Base-by-base conservation (phyloP, 2,329 filamentous ascomycete genomes). In the Cercospora sp. region DNA sequence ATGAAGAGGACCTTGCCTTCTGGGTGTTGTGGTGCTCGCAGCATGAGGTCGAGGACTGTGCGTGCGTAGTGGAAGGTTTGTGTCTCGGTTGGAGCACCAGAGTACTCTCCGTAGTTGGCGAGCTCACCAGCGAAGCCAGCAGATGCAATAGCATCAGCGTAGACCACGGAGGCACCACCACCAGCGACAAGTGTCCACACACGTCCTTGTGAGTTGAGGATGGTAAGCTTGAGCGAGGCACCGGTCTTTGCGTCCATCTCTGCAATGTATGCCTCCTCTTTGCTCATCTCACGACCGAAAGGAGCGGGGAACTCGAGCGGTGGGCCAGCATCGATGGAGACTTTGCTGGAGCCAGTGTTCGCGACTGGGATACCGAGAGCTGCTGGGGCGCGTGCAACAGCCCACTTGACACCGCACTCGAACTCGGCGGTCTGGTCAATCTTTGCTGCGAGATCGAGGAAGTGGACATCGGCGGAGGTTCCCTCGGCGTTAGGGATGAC, bases 71-170 rank as follows among this genome's bases (percentile, higher is more conserved):
- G 94, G 90, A 92, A 99, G 70, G 95, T 98, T 85, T 99, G 95
- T 57, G 93, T 97, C 89, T 99, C 95, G 69, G 93, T 98, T 75
- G 95, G 95, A 73, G 95, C 95, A 85, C 95, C 95, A 73, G 95
- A 98, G 90, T 99, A 99, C 85, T 99, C 95, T 82, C 95, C 95
- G 80, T 99, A 99, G 90, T 99, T 99, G 85, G 95, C 95, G 64
- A 99, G 89, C 83, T 99, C 94, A 77, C 93, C 90, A 72, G 96
- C 93, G 81, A 97, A 98, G 73, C 95, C 95, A 78, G 93, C 89
- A 70, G 93, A 97, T 75, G 95, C 95, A 82, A 99, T 99, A 82
- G 95, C 95, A 80, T 99, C 95, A 73, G 95, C 95, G 82, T 99
- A 99, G 75, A 99, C 95, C 78, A 99, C 95, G 60, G 95, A 99